Base-by-base conservation (phyloP, 345 rosid genomes). In the Barbarea vulgaris region DNA sequence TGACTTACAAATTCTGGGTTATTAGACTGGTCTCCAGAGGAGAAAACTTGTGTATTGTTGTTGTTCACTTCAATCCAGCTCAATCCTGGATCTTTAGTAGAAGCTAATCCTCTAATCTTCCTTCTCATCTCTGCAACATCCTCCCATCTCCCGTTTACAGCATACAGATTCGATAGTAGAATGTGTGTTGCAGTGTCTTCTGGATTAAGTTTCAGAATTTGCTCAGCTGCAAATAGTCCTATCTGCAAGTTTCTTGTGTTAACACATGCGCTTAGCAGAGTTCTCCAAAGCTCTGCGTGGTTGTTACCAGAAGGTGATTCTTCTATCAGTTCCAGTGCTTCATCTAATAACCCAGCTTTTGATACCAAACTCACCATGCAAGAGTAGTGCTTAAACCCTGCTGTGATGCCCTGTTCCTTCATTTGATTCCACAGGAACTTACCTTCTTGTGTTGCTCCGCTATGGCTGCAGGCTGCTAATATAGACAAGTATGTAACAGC, bases 331-430 rank as follows among this genome's bases (percentile, higher is more conserved):
- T 81, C 79, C 70, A 81, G 80, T 24, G 95, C 89, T 83, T 91
- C 89, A 0, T 83, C 78, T 67, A 91, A 25, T 30, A 88, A 77
- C 56, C 96, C 96, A 28, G 96, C 91, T 56, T 94, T 87, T 46
- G 96, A 83, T 53, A 93, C 67, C 84, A 93, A 79, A 80, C 87
- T 85, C 47, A 86, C 87, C 89, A 90, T 87, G 86, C 96, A 91
- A 62, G 93, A 87, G 62, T 86, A 90, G 72, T 94, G 98, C 85
- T 88, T 88, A 15, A 83, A 85, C 50, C 89, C 89, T 13, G 95
- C 85, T 12, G 31, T 14, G 15, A 85, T 70, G 42, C 88, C 84
- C 13, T 55, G 70, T 61, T 83, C 77, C 75, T 81, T 85, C 89
- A 91, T 88, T 56, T 68, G 81, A 50, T 72, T 72, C 98, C 98